phyloP scores from a whole-genome alignment of 2,329 filamentous ascomycete species.

The Chaetomium globosum region DNA sequence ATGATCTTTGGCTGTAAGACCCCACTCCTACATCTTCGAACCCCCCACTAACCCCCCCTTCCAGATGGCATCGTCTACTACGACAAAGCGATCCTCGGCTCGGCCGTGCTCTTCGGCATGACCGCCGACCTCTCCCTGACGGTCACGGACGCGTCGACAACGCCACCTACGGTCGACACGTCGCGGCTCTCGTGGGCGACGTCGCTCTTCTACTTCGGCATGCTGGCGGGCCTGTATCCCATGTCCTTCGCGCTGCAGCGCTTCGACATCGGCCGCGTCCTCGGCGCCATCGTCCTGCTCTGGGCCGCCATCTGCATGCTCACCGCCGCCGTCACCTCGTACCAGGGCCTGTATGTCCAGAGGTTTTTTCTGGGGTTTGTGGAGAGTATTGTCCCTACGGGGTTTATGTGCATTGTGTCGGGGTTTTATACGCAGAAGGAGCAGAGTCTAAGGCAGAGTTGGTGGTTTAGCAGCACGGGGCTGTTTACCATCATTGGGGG shows the following conservation, averaged over 20 bases:
- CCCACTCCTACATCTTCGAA: neutral
- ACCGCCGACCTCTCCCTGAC: constrained; percentile 66
- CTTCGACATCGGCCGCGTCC: constrained; percentile 65
- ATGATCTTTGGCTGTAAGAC: constrained; percentile 54
- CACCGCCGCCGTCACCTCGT: constrained; percentile 66
- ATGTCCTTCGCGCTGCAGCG: constrained; percentile 72
- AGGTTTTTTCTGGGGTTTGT: constrained; percentile 66
- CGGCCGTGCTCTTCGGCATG: constrained; percentile 75
- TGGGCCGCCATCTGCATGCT: constrained; percentile 70
- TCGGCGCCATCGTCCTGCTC: constrained; percentile 64
- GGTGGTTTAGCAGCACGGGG: constrained; percentile 66
- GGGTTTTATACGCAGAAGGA: constrained; percentile 67
- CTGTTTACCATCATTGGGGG: constrained; percentile 66
- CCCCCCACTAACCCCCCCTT: constrained; percentile 3
- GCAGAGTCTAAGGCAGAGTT: constrained; percentile 65
- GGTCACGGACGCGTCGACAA: constrained; percentile 48
- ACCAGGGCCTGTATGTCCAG: constrained; percentile 66
- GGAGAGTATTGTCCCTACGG: constrained; percentile 66
- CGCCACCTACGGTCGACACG: constrained; percentile 64
- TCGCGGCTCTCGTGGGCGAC: constrained; percentile 74
- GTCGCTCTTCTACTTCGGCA: constrained; percentile 78
- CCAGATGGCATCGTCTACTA: constrained; percentile 69
- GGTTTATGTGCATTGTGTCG: constrained; percentile 66
- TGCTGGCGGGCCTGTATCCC: constrained; percentile 73
- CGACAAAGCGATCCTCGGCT: constrained; percentile 75